Base-by-base conservation (phyloP, 257 asterid species). In the Solanum appendiculatum region DNA sequence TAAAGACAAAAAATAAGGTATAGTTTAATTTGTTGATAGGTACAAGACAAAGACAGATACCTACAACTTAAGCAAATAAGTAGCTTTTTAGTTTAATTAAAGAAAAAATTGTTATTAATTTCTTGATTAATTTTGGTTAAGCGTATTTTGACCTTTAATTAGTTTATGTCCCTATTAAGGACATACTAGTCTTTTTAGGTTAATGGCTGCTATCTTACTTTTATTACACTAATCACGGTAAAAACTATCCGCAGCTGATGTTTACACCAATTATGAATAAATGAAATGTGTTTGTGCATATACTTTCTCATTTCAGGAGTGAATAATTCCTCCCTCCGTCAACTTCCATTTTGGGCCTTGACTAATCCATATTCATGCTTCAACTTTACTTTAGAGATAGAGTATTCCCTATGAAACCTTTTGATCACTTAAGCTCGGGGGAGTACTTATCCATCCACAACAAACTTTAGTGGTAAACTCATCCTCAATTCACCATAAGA, bases 31-130 rank as follows among this genome's bases (percentile, higher is more conserved):
- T 82, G 64, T 39, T 36, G 66, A 86, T 78, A 34, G 84, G 88
- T 85, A 86, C 58, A 87, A 85, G 92, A 90, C 77, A 88, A 63
- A 85, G 92, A 90, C 91, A 81, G 64, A 86, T 85, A 86, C 89
- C 90, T 25, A 84, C 87, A 83, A 36, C 83, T 82, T 82, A 27
- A 25, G 84, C 84, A 78, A 37, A 36, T 21, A 21, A 15, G 25
- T 78, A 78, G 39, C 39, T 27, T 14, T 78, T 78, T 27, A 78
- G 2, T 80, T 48, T 80, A 48, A 80, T 36, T 78, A 78, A 74
- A 29, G 29, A 29, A n/a, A 29, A 27, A 46, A 3, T 16, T 46
- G 63, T 9, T 9, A 27, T 10, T 46, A 16, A 29, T 29, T 29
- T 68, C 11, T 29, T 68, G 5, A 54, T 54, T 68, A 68, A 29